phyloP scores from a whole-genome alignment of 2,329 filamentous ascomycete genomes.

The Pleurostoma richardsiae region DNA sequence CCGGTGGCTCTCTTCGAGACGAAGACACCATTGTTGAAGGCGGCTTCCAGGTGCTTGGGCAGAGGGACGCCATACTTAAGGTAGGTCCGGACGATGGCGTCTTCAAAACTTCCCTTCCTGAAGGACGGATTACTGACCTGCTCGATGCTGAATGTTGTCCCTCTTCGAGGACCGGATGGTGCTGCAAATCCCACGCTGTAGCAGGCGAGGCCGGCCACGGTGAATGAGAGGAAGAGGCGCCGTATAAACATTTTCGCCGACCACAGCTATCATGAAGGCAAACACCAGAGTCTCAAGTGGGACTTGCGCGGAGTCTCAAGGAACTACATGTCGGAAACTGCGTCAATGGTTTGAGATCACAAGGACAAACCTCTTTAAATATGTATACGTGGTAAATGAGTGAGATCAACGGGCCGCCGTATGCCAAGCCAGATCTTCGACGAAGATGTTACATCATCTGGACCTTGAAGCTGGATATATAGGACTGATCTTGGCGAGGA shows the following conservation, averaged over 20 bases:
- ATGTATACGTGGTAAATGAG: too few relatives aligned
- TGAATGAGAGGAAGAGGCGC: background rate
- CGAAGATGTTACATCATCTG: too few relatives aligned
- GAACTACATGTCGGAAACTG: too few relatives aligned
- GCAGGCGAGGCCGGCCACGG: background rate
- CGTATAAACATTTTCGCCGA: background rate
- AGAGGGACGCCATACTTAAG: slow-evolving; percentile 11
- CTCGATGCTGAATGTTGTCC: slow-evolving; percentile 21
- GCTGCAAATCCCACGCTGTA: background rate
- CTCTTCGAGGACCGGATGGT: slow-evolving; percentile 5
- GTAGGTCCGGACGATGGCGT: slow-evolving; percentile 22
- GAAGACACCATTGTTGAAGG: slow-evolving; percentile 1
- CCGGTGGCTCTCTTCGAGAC: slow-evolving; percentile 8
- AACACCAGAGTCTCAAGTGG: too few relatives aligned
- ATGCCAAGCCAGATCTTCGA: too few relatives aligned
- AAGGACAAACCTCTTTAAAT: too few relatives aligned
- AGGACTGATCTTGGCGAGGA: too few relatives aligned
- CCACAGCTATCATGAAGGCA: too few relatives aligned
- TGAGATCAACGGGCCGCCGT: too few relatives aligned
- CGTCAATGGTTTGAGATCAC: too few relatives aligned
- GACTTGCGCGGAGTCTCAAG: too few relatives aligned
- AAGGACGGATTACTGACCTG: slow-evolving; percentile 24
- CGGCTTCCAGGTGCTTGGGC: slow-evolving; percentile 7
- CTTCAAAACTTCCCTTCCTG: slow-evolving; percentile 8
- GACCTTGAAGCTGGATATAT: too few relatives aligned